Evolutionary conservation across 208 protist genomes (phyloP).

Genomic region (Leishmania guyanensis): DNA sequence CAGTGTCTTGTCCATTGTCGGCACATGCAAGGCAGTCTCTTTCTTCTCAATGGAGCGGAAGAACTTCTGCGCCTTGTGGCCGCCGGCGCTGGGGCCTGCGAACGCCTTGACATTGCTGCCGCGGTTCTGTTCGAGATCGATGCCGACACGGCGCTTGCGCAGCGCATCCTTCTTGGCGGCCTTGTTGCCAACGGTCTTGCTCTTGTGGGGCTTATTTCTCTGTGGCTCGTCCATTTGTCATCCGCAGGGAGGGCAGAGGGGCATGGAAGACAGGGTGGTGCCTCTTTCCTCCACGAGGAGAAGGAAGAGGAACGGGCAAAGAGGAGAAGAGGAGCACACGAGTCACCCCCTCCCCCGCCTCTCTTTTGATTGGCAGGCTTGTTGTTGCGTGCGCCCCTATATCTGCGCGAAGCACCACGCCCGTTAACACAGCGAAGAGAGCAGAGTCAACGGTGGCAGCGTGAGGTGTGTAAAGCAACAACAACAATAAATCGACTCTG

Average conservation of each 20-base stretch:
- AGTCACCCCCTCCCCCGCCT: not conserved
- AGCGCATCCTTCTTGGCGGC: constrained; percentile 82
- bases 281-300: not conserved
- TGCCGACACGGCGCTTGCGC: constrained; percentile 88
- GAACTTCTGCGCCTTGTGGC: constrained; percentile 84
- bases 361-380: not conserved
- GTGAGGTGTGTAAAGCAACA: not conserved
- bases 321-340: not conserved
- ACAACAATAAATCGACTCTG: not conserved
- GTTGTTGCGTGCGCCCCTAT: not conserved
- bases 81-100: constrained; percentile 57
- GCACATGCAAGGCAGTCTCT: constrained; percentile 83
- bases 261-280: not conserved
- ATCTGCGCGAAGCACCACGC: not conserved
- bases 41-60: constrained; percentile 87
- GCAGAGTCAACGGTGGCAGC: not conserved
- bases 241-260: too few relatives aligned
- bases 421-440: not conserved
- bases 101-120: constrained; percentile 94
- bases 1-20: constrained; percentile 87
- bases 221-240: constrained; percentile 70
- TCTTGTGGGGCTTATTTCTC: constrained; percentile 90
- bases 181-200: constrained; percentile 87
- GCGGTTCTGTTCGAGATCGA: constrained; percentile 91
- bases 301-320: not conserved